Conservation (phyloP, 805 yeast species). For the Saturnispora mendoncae region DNA sequence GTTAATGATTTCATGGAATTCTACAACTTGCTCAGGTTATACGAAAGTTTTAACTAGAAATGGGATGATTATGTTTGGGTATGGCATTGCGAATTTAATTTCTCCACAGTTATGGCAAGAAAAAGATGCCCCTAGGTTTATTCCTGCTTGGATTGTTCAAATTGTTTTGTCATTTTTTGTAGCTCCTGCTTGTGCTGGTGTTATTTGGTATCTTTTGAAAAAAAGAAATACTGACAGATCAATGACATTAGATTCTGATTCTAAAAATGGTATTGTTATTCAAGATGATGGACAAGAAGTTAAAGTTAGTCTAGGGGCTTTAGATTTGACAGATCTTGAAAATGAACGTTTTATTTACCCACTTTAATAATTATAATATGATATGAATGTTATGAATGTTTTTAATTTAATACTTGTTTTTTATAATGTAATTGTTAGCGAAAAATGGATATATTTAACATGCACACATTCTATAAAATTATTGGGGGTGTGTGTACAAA, state of each 20-base stretch:
- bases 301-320: conserved; percentile 33
- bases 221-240: conserved; percentile 32
- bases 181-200: conserved; percentile 37
- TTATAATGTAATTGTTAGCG: too few relatives aligned
- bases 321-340: conserved; percentile 48
- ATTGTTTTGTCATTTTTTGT: conserved; percentile 41
- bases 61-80: conserved; percentile 39
- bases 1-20: conserved; percentile 20
- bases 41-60: conserved; percentile 44
- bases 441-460: too few relatives aligned
- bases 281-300: conserved; percentile 16
- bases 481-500: too few relatives aligned
- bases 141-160: conserved; percentile 47
- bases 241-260: conserved; percentile 14
- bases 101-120: conserved; percentile 50
- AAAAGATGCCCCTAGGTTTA: conserved; percentile 40
- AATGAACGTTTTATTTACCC: conserved; percentile 46
- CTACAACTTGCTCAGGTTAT: conserved; percentile 36
- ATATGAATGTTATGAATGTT: too few relatives aligned
- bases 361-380: conserved; percentile 18
- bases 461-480: neutral
- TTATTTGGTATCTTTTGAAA: conserved; percentile 37
- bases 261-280: conserved; percentile 24
- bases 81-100: conserved; percentile 41
- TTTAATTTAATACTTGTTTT: neutral